Conservation (phyloP, 768 basidiomycete species). For the Astraeus odoratus region DNA sequence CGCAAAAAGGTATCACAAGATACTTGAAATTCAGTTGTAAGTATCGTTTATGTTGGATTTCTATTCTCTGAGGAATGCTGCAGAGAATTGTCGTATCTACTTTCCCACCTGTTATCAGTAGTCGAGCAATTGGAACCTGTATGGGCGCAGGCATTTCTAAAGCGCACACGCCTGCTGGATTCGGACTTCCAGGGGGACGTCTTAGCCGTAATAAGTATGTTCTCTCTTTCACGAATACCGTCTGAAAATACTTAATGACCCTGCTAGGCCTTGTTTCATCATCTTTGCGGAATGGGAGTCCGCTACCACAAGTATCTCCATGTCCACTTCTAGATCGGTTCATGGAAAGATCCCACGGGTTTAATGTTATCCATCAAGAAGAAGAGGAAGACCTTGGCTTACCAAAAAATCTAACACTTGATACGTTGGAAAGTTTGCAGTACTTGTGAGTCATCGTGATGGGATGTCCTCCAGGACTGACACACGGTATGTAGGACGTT, state of each 20-base stretch:
- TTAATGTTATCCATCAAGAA: conserved; percentile 64
- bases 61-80: neutral
- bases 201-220: conserved; percentile 70
- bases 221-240: neutral
- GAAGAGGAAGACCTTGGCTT: conserved; percentile 71
- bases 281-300: conserved; percentile 62
- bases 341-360: conserved; percentile 43
- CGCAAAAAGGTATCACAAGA: conserved; percentile 62
- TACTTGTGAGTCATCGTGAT: conserved; percentile 52
- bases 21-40: conserved; percentile 63
- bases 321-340: conserved; percentile 52
- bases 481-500: conserved; percentile 40
- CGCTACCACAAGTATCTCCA: conserved; percentile 84
- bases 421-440: conserved; percentile 70
- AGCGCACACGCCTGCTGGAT: conserved; percentile 68
- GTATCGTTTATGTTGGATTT: conserved; percentile 11
- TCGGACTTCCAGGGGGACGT: conserved; percentile 80
- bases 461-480: conserved; percentile 1
- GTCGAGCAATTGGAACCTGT: conserved; percentile 64
- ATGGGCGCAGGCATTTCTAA: conserved; percentile 74
- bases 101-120: conserved; percentile 71
- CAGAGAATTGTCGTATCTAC: conserved; percentile 61
- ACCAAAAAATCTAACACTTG: conserved; percentile 60
- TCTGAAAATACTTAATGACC: neutral
- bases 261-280: conserved; percentile 66